phyloP scores from a whole-genome alignment of 2,329 filamentous ascomycete genomes.

The Trichothecium sympodiale region DNA sequence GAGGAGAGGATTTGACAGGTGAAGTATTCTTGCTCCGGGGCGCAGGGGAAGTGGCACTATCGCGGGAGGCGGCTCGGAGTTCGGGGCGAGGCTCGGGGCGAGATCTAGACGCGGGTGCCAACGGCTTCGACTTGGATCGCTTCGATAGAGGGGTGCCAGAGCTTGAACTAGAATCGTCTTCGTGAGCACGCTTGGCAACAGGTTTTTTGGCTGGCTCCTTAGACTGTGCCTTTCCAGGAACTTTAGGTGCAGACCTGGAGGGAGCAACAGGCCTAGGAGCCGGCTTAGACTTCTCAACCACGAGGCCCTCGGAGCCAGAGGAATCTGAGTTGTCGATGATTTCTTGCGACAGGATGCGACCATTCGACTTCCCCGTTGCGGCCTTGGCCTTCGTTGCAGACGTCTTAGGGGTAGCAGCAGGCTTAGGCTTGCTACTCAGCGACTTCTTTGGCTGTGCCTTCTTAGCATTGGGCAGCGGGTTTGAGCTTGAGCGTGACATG shows the following conservation, averaged over 20 bases:
- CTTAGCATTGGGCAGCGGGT: constrained; percentile 44
- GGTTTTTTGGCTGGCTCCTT: constrained; percentile 7
- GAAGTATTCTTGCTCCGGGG: constrained; percentile 43
- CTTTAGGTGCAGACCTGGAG: constrained; percentile 16
- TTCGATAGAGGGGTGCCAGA: constrained; percentile 48
- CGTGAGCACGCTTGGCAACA: constrained; percentile 37
- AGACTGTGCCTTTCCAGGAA: constrained; percentile 4
- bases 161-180: constrained; percentile 47
- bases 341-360: constrained; percentile 41
- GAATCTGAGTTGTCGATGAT: constrained; percentile 46
- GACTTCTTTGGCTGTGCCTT: constrained; percentile 49
- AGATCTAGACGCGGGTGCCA: constrained; percentile 9
- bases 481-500: constrained; percentile 40
- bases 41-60: constrained; percentile 24
- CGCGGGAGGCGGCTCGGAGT: constrained; percentile 34
- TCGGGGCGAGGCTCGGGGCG: constrained; percentile 29
- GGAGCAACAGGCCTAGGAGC: constrained; percentile 6
- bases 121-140: constrained; percentile 38
- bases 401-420: constrained; percentile 16
- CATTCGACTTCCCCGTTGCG: constrained; percentile 18
- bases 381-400: constrained; percentile 18
- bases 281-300: constrained; percentile 10
- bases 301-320: constrained; percentile 35
- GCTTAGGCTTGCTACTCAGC: constrained; percentile 25
- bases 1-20: constrained; percentile 51